A percentile compares a stretch with the other conserved stretches of the same genome.
These are phyloP conservation scores for Aureobasidium sp. DNA, from an alignment of 2,329 filamentous ascomycete genomes.

Conservation along the genomic window DNA sequence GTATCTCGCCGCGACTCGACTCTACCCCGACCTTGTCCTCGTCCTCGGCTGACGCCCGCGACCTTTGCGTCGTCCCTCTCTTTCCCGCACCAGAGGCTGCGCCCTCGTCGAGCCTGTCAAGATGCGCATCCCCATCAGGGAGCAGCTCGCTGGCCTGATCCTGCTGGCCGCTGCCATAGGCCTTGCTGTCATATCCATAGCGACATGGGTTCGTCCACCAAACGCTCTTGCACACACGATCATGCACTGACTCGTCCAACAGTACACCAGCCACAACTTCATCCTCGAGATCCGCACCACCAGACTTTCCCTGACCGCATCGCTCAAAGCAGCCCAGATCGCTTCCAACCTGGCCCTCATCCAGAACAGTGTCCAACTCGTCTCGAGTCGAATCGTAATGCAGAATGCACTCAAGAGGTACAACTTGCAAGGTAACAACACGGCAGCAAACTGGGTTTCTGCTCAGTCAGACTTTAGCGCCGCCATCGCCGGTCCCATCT, in stretches of 20 bases:
- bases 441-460: slow-evolving; percentile 50
- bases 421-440: slow-evolving; percentile 46
- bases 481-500: slow-evolving; percentile 51
- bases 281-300: slow-evolving; percentile 46
- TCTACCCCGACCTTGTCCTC: neutral
- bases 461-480: slow-evolving; percentile 60
- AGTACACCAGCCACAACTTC: slow-evolving; percentile 55
- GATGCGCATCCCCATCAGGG: slow-evolving; percentile 81
- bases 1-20: neutral
- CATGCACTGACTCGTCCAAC: slow-evolving; percentile 11
- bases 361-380: slow-evolving; percentile 63
- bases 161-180: slow-evolving; percentile 65
- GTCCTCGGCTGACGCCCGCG: neutral
- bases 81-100: neutral
- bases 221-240: neutral
- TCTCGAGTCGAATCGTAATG: slow-evolving; percentile 55
- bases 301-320: slow-evolving; percentile 68
- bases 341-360: slow-evolving; percentile 71
- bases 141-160: slow-evolving; percentile 77
- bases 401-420: slow-evolving; percentile 46
- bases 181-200: slow-evolving; percentile 70
- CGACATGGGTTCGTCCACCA: slow-evolving; percentile 45
- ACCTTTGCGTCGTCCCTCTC: neutral
- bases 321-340: slow-evolving; percentile 76
- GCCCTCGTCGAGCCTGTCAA: slow-evolving; percentile 21